phyloP scores from a whole-genome alignment of 139 green algal genomes.

The Volvox reticuliferus region DNA sequence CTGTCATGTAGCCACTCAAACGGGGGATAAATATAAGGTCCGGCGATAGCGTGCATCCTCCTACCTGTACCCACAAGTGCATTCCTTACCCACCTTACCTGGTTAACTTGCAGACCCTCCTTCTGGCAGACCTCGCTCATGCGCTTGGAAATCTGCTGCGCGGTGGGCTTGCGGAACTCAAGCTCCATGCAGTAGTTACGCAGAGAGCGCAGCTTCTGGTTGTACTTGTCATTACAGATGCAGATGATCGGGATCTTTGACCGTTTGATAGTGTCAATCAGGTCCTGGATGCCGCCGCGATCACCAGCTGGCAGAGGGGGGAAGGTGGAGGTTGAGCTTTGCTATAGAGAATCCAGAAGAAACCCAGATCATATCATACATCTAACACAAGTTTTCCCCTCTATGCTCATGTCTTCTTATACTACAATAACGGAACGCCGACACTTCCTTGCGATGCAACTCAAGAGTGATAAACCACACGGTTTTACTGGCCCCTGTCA shows the following conservation, averaged over 20 bases:
- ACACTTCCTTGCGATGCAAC: no score
- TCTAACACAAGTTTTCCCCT: no score
- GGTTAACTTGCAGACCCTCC: constrained; percentile 86
- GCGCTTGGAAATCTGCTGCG: constrained; percentile 85
- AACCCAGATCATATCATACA: no score
- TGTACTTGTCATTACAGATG: constrained; percentile 99
- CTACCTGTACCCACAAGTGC: background rate
- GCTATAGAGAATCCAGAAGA: no score
- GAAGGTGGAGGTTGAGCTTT: background rate
- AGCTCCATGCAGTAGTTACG: constrained; percentile 92
- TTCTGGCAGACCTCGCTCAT: constrained; percentile 77
- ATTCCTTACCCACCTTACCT: constrained; percentile 53
- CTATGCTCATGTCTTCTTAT: no score
- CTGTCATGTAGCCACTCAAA: no score
- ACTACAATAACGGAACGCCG: no score
- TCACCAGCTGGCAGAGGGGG: constrained; percentile 75
- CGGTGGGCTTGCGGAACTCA: constrained; percentile 87
- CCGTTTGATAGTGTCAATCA: constrained; percentile 93
- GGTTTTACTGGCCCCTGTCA: no score
- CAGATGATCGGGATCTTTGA: constrained; percentile 95
- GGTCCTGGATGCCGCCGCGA: constrained; percentile 92
- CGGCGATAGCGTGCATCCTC: no score
- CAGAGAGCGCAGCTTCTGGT: constrained; percentile 90
- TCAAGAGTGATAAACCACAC: no score
- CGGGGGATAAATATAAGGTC: no score